A percentile compares a stretch with the other conserved stretches of the same genome.
Evolutionary conservation across 768 basidiomycete genomes (phyloP).

Genomic region (Pleurotus tuoliensis): DNA sequence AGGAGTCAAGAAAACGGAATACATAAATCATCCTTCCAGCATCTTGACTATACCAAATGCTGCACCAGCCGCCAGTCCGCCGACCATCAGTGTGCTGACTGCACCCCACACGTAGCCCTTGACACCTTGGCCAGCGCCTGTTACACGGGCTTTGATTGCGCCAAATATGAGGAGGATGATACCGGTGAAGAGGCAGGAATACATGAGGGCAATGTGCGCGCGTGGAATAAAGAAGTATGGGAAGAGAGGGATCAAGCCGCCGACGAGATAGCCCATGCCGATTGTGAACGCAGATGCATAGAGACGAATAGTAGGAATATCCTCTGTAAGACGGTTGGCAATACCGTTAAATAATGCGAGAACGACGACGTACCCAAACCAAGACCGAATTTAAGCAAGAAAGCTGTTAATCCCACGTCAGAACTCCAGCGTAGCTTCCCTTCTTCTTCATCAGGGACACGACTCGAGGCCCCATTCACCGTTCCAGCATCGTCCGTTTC

Average conservation of each 20-base stretch:
- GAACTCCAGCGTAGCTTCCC: conserved; percentile 61
- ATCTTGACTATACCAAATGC: conserved; percentile 52
- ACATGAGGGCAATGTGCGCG: conserved; percentile 67
- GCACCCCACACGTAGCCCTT: conserved; percentile 85
- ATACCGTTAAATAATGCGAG: not conserved
- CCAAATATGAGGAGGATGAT: conserved; percentile 87
- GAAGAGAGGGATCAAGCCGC: conserved; percentile 88
- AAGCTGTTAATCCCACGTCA: conserved; percentile 85
- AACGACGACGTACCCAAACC: conserved; percentile 56
- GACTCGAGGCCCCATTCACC: conserved; percentile 15
- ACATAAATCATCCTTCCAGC: conserved; percentile 29
- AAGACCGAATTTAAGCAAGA: conserved; percentile 95
- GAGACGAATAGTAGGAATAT: conserved; percentile 78
- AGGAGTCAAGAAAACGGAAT: too few species aligned
- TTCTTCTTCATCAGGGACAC: conserved; percentile 46
- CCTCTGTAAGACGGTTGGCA: conserved; percentile 48
- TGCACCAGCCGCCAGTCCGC: conserved; percentile 81
- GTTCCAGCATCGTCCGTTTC: conserved; percentile 24
- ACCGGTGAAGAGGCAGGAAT: conserved; percentile 79
- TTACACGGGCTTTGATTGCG: conserved; percentile 83
- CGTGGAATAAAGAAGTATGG: conserved; percentile 86
- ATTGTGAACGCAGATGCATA: conserved; percentile 94
- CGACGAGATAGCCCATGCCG: conserved; percentile 89
- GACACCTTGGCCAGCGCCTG: conserved; percentile 66
- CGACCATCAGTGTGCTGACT: conserved; percentile 81